A percentile compares a stretch with the other conserved stretches of the same genome.
These are phyloP conservation scores for Diaporthe sp. DNA, from an alignment of 2,329 filamentous ascomycete species.

Conservation along the genomic window DNA sequence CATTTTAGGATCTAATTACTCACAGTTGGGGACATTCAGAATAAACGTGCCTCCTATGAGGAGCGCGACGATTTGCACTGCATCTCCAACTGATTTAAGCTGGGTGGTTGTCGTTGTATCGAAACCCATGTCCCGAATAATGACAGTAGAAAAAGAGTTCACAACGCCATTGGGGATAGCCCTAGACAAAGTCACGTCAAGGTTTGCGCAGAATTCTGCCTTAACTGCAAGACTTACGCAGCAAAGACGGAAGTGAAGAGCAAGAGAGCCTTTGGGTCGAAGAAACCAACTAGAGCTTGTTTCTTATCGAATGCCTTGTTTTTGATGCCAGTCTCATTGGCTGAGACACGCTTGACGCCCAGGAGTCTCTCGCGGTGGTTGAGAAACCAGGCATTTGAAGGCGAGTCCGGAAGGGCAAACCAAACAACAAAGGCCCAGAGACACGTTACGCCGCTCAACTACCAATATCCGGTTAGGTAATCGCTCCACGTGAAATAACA, in stretches of 20 bases:
- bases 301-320: not conserved
- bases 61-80: slow-evolving; percentile 47
- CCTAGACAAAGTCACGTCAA: not conserved
- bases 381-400: not conserved
- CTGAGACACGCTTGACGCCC: not conserved
- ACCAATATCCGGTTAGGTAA: not conserved
- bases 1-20: fast-evolving
- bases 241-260: not conserved
- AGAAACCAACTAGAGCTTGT: not conserved
- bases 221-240: not conserved
- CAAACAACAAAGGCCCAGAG: not conserved
- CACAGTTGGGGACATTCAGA: not conserved
- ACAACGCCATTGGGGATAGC: not conserved
- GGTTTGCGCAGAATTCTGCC: fast-evolving
- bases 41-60: not conserved
- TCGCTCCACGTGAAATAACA: not conserved
- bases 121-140: slow-evolving; percentile 47
- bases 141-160: not conserved
- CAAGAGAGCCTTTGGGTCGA: not conserved
- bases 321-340: not conserved
- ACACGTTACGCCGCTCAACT: not conserved
- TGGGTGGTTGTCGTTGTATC: slow-evolving; percentile 51
- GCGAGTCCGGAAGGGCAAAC: not conserved
- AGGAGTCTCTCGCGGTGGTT: not conserved
- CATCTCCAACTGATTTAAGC: slow-evolving; percentile 54